phyloP scores from a whole-genome alignment of 306 rosid genomes.

The Fragaria nilgerrensis region DNA sequence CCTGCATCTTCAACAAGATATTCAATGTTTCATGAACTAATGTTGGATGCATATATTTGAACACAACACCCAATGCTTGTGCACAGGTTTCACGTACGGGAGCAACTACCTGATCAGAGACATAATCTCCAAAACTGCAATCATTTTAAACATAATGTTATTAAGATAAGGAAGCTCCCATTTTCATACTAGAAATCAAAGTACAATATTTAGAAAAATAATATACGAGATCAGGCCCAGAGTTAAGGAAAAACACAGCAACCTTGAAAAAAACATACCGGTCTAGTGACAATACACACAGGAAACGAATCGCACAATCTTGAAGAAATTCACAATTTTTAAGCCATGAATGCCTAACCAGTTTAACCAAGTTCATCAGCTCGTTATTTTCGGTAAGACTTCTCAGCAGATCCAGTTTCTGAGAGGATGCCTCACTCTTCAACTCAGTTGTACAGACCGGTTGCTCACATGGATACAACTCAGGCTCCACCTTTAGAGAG shows the following conservation, averaged over 20 bases:
- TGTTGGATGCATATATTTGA: constrained; percentile 89
- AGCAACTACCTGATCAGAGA: constrained; percentile 99
- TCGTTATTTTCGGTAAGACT: constrained; percentile 60
- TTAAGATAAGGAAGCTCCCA: not conserved
- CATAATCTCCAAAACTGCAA: constrained; percentile 97
- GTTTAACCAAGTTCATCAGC: constrained; percentile 64
- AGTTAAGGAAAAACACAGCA: not conserved
- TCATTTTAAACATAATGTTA: constrained; percentile 17
- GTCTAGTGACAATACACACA: constrained; percentile 85
- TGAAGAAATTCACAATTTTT: constrained; percentile 85
- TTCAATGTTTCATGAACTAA: constrained; percentile 77
- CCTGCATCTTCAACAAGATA: constrained; percentile 96
- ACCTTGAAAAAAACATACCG: constrained; percentile 55
- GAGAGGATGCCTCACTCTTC: constrained; percentile 42
- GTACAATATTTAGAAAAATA: not conserved
- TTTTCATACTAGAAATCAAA: not conserved
- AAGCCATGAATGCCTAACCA: constrained; percentile 88
- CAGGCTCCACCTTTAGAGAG: constrained; percentile 50
- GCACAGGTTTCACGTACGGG: constrained; percentile 99
- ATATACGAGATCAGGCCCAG: not conserved
- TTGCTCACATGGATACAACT: constrained; percentile 39
- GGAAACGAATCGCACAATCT: constrained; percentile 84
- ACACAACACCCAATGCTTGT: constrained; percentile 90
- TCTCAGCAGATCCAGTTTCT: constrained; percentile 37
- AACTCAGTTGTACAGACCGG: constrained; percentile 30